These are phyloP conservation scores for Oenanthe sinensis DNA, from an alignment of 129 eudicot genomes.

Conservation along the genomic window DNA sequence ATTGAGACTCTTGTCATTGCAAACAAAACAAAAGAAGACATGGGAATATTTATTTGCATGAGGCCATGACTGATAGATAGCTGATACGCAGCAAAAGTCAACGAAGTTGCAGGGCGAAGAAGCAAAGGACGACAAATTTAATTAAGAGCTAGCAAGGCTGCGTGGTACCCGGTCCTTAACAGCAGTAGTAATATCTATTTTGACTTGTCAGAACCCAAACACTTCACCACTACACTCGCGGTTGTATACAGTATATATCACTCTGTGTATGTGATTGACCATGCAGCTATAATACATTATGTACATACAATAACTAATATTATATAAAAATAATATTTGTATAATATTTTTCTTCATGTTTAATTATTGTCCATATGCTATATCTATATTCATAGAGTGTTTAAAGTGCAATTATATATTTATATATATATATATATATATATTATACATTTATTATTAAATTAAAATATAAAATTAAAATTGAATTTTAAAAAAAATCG, in stretches of 20 bases:
- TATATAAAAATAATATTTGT: too few relatives aligned
- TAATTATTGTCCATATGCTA: too few relatives aligned
- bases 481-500: too few relatives aligned
- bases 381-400: too few relatives aligned
- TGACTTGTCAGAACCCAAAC: constrained; percentile 1
- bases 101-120: constrained; percentile 1
- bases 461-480: too few relatives aligned
- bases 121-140: constrained; percentile 3
- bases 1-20: neutral
- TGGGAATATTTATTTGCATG: neutral
- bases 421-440: too few relatives aligned
- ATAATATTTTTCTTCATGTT: too few relatives aligned
- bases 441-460: too few relatives aligned
- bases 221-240: neutral
- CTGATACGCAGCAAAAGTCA: neutral
- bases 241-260: neutral
- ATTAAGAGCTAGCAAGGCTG: neutral
- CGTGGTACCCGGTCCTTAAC: too few relatives aligned
- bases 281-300: neutral
- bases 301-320: too few relatives aligned
- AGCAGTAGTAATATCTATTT: neutral
- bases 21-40: neutral
- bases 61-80: neutral
- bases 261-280: neutral
- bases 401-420: too few relatives aligned